A percentile compares a stretch with the other conserved stretches of the same genome.
phyloP scores from a whole-genome alignment of 2,329 filamentous ascomycete species.

The Aspergillus jensenii region DNA sequence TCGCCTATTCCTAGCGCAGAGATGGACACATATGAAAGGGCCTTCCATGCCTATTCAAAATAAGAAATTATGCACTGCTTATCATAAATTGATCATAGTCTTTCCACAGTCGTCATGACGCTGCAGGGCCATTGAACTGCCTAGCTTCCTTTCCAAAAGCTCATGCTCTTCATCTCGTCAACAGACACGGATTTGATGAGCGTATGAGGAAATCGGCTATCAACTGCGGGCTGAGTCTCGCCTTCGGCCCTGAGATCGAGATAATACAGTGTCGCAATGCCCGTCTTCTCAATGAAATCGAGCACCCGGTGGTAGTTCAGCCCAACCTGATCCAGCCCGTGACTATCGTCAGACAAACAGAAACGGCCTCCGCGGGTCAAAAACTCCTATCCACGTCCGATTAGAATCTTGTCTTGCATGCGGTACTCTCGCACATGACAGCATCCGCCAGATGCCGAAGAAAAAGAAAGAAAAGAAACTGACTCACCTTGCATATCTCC shows the following conservation, averaged over 20 bases:
- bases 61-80: too few species aligned
- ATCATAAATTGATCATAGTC: too few species aligned
- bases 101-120: too few species aligned
- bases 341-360: constrained; percentile 92
- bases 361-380: constrained; percentile 73
- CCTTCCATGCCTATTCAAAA: too few species aligned
- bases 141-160: constrained; percentile 27
- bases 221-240: constrained; percentile 17
- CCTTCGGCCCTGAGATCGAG: constrained; percentile 28
- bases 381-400: constrained; percentile 59
- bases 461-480: constrained; percentile 1
- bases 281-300: constrained; percentile 62
- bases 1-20: too few species aligned
- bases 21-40: too few species aligned
- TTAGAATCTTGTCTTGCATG: neutral
- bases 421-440: neutral
- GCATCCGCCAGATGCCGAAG: neutral
- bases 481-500: constrained; percentile 66
- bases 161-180: constrained; percentile 35
- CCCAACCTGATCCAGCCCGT: constrained; percentile 83
- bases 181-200: constrained; percentile 30
- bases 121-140: neutral
- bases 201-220: constrained; percentile 39
- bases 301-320: constrained; percentile 75
- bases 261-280: constrained; percentile 41